Percentiles rank a stretch among this genome's conserved stretches.
These are phyloP conservation scores for Candida coquimbonensis DNA, from an alignment of 805 yeast genomes.

Conservation along the genomic window DNA sequence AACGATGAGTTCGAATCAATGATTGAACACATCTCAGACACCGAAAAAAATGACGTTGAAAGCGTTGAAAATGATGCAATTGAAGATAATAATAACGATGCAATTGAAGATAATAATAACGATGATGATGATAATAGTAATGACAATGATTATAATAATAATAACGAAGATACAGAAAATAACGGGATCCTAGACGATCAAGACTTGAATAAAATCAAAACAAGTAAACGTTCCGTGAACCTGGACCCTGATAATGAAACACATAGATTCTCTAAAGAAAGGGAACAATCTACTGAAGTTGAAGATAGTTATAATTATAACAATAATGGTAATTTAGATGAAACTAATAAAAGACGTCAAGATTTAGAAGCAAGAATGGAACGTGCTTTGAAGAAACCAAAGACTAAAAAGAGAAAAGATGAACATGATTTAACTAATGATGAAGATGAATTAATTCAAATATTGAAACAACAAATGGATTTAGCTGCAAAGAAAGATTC, in stretches of 20 bases:
- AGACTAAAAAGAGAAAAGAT: conserved; percentile 59
- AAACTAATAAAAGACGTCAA: conserved; percentile 48
- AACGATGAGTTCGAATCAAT: not conserved
- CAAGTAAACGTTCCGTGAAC: conserved; percentile 15
- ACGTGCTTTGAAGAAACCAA: conserved; percentile 61
- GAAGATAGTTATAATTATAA: conserved; percentile 8
- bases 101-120: conserved; percentile 2
- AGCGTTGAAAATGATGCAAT: not conserved
- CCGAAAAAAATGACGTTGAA: not conserved
- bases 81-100: conserved; percentile 5
- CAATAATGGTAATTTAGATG: conserved; percentile 11
- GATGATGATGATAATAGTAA: conserved; percentile 13
- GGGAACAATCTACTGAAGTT: not conserved
- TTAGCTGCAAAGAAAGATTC: conserved; percentile 74
- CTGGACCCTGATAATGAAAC: conserved; percentile 6
- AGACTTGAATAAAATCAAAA: conserved; percentile 15
- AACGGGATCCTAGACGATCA: conserved; percentile 23
- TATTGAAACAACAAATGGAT: conserved; percentile 83
- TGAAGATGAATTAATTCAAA: conserved; percentile 86
- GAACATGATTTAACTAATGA: conserved; percentile 93
- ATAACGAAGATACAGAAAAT: conserved; percentile 3
- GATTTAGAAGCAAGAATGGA: conserved; percentile 78
- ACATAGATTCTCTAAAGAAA: conserved; percentile 1
- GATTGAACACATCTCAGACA: no score
- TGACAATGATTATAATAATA: conserved; percentile 16